Evolutionary conservation across 768 basidiomycete species (phyloP).

Genomic region (Auricularia sp.): DNA sequence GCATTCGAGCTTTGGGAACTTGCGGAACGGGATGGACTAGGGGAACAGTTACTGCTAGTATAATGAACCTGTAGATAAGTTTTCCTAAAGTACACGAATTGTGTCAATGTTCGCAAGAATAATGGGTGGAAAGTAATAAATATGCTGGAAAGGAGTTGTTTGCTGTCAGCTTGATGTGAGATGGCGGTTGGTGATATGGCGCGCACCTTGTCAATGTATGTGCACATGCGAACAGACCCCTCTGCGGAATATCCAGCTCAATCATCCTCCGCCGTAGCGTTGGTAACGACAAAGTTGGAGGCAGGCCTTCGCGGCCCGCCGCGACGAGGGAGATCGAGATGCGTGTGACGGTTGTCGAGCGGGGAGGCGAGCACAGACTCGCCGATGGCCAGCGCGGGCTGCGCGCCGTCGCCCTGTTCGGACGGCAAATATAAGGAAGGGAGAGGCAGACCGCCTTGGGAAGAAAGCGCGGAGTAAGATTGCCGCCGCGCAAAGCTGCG

Average conservation of each 20-base stretch:
- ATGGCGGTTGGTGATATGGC: not conserved
- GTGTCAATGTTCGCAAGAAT: not conserved
- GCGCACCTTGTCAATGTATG: not conserved
- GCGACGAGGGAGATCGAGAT: not conserved
- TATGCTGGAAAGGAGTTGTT: not conserved
- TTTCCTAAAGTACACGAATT: not conserved
- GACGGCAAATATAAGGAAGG: slow-evolving; percentile 1
- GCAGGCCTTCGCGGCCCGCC: not conserved
- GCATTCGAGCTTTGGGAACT: slow-evolving; percentile 68
- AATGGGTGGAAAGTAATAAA: not conserved
- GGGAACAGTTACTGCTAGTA: not conserved
- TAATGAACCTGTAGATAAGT: not conserved
- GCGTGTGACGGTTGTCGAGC: not conserved
- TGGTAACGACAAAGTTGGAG: not conserved
- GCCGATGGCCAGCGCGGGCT: not conserved
- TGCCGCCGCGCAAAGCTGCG: not conserved
- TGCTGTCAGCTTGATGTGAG: too few species aligned
- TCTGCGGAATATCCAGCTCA: not conserved
- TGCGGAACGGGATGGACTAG: slow-evolving; percentile 55
- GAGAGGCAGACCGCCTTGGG: not conserved
- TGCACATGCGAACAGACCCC: not conserved
- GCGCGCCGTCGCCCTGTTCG: not conserved
- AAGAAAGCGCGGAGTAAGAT: not conserved
- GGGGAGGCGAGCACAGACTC: not conserved
- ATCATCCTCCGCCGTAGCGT: not conserved